These are phyloP conservation scores for Raffaelea ambrosiae DNA, from an alignment of 2,329 filamentous ascomycete species.

Conservation along the genomic window DNA sequence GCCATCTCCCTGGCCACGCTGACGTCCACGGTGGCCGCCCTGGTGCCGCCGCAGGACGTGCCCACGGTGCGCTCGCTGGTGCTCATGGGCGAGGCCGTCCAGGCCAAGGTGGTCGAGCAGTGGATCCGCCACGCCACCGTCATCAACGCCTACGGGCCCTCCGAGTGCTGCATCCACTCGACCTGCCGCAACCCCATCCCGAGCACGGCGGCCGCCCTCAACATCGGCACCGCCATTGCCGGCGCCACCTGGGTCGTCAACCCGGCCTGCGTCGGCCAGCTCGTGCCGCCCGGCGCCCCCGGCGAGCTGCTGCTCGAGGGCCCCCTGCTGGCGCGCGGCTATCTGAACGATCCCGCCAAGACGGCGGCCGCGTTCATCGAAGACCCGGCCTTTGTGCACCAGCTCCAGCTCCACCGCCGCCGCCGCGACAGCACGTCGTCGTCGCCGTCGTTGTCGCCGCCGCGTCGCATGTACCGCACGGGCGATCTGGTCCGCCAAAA, in stretches of 20 bases:
- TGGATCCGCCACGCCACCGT: conserved; percentile 39
- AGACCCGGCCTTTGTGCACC: neutral
- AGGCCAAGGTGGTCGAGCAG: conserved; percentile 31
- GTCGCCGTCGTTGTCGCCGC: neutral
- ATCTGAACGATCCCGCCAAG: neutral
- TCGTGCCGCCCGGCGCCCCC: conserved; percentile 44
- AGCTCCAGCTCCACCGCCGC: neutral
- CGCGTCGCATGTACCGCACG: conserved; percentile 1
- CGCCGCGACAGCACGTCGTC: no score
- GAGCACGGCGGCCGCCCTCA: conserved; percentile 21
- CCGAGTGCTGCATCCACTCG: conserved; percentile 33
- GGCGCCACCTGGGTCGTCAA: conserved; percentile 47
- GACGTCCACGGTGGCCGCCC: conserved; percentile 28
- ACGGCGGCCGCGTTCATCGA: conserved; percentile 5
- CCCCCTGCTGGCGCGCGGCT: conserved; percentile 34
- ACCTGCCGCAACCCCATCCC: conserved; percentile 42
- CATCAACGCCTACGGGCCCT: conserved; percentile 41
- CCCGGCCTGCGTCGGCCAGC: conserved; percentile 37
- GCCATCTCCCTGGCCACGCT: conserved; percentile 13
- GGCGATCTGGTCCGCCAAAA: conserved; percentile 2
- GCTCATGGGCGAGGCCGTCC: conserved; percentile 26
- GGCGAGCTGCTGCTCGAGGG: conserved; percentile 55
- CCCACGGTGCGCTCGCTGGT: conserved; percentile 32
- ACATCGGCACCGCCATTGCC: conserved; percentile 36
- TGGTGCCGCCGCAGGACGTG: conserved; percentile 37